A percentile compares a stretch with the other conserved stretches of the same genome.
These are phyloP conservation scores for Cercis canadensis DNA, from an alignment of 306 rosid species.

Conservation along the genomic window DNA sequence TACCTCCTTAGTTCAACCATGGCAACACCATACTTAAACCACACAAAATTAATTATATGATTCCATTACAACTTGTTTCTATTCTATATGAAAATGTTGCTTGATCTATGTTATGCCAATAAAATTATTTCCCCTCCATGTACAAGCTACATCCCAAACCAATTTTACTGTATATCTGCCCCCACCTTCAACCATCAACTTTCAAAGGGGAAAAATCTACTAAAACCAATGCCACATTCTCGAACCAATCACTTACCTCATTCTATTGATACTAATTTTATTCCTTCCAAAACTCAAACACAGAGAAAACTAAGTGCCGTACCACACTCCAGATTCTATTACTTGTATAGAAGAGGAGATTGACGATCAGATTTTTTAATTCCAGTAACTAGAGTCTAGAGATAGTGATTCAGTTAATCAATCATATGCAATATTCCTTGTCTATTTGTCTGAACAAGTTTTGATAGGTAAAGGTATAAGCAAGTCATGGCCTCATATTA, in stretches of 20 bases:
- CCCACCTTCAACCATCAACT: neutral
- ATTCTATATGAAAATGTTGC: constrained; percentile 17
- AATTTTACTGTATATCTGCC: neutral
- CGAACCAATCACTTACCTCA: neutral
- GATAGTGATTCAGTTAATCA: constrained; percentile 4
- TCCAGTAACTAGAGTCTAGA: constrained; percentile 2
- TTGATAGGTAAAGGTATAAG: neutral
- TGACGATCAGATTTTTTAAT: neutral
- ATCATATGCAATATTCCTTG: constrained; percentile 5
- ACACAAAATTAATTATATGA: neutral
- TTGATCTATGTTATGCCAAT: neutral
- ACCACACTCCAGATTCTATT: neutral
- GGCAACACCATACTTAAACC: no score
- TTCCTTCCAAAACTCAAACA: neutral
- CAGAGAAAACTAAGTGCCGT: neutral
- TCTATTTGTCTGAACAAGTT: no score
- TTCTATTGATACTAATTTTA: neutral
- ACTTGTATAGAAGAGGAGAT: neutral
- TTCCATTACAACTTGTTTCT: neutral
- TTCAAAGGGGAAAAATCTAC: neutral
- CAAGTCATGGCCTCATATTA: no score
- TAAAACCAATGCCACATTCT: constrained; percentile 1
- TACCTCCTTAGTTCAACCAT: no score
- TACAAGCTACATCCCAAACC: neutral
- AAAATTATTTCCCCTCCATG: neutral